Evolutionary conservation across 176 grass and related monocot species (phyloP), one percentile per base, ranked within the genome.

Genomic region (Avena insularis): DNA sequence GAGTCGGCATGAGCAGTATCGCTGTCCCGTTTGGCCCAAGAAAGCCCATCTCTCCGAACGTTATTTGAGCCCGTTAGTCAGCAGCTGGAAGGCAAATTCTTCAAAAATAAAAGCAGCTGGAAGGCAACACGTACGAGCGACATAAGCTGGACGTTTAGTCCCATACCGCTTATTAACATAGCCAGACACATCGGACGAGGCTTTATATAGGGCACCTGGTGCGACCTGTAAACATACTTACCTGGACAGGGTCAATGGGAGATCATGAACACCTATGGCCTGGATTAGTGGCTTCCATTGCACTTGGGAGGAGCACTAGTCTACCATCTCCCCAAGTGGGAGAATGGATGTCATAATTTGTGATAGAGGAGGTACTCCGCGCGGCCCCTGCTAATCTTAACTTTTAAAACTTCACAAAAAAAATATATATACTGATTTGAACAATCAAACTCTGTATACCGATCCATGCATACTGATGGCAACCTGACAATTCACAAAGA

Each of bases 341-440:
- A 69, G 85, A 87, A 17, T 91, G 76, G 67, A 54, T 60, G 38
- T 84, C 58, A 19, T 77, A 92, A 92, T 92, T 79, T 88, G 58
- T 88, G 75, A 0, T 1, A 87, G 79, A 60, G 74, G 80, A 85
- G 50, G 45, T 47, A 47, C 9, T 47, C 9, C 46, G 46, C 46
- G 46, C 9, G 45, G 45, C 45, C 45, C 45, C 1, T 46, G 8
- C 45, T 6, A 46, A 46, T 46, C 45, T 9, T 9, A 46, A 46
- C 7, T 47, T 47, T 8, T 47, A 47, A 2, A 47, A 47, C 45
- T 47, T 8, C 8, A 48, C 46, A 48, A 48, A 43, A 43, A 7
- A 43, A 43, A 38, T 4, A 38, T 38, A 43, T 1, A 7, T 43
- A 43, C 40, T 43, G 40, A 43, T 43, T 48, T 10, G 46, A 48